Conservation (phyloP, 192 early-diverging fungal genomes). For the Backusella tarrabulga region DNA sequence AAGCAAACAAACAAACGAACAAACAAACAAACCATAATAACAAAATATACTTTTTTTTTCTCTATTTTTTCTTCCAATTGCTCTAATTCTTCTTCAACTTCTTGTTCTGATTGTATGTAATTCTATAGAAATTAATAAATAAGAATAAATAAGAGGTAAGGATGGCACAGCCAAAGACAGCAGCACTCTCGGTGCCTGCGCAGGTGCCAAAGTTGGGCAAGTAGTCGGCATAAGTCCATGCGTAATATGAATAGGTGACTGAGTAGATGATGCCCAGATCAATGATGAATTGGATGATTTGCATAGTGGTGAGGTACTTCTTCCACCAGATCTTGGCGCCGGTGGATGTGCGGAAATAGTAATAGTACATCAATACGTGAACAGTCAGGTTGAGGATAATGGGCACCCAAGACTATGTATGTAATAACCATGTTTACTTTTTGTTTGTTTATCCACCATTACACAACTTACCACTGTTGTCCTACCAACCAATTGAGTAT, state of each 20-base stretch:
- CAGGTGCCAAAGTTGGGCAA: slow-evolving; percentile 68
- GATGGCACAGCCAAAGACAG: slow-evolving; percentile 76
- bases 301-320: slow-evolving; percentile 84
- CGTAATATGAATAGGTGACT: slow-evolving; percentile 81
- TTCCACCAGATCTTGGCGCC: slow-evolving; percentile 90
- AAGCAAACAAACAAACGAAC: not conserved
- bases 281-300: slow-evolving; percentile 89
- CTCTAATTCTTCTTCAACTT: slow-evolving; percentile 35
- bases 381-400: slow-evolving; percentile 84
- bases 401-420: slow-evolving; percentile 64
- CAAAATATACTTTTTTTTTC: not conserved
- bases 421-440: not conserved
- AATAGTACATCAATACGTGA: slow-evolving; percentile 91
- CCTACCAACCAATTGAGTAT: slow-evolving; percentile 69
- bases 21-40: not conserved
- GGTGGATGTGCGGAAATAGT: slow-evolving; percentile 79
- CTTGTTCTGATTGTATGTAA: slow-evolving; percentile 68
- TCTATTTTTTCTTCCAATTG: not conserved
- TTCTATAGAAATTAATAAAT: slow-evolving; percentile 87
- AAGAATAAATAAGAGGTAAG: slow-evolving; percentile 82
- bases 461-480: slow-evolving; percentile 72
- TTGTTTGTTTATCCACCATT: not conserved
- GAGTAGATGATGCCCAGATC: slow-evolving; percentile 83
- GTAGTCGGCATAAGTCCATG: slow-evolving; percentile 56
- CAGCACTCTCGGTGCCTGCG: slow-evolving; percentile 73